Conservation (phyloP, 306 rosid species). For the Vigna angularis region DNA sequence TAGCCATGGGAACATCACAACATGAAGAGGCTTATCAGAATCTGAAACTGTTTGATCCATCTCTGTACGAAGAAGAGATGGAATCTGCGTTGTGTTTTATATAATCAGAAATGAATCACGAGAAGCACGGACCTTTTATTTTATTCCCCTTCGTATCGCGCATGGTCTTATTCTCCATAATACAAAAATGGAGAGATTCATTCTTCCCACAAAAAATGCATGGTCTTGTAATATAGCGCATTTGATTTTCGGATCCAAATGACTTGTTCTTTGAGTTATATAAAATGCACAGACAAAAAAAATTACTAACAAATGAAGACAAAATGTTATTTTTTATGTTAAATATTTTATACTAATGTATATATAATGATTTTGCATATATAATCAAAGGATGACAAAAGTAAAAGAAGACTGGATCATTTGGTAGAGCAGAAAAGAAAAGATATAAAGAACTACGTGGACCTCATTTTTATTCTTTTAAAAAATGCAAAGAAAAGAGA, state of each 20-base stretch:
- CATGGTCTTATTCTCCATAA: too few relatives aligned
- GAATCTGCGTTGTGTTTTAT: not conserved
- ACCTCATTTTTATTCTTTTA: too few relatives aligned
- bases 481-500: too few relatives aligned
- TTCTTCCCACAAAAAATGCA: not conserved
- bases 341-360: too few relatives aligned
- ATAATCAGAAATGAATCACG: conserved; percentile 3
- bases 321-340: not conserved
- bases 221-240: not conserved
- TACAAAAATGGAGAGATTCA: not conserved
- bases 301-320: not conserved
- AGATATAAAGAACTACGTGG: too few relatives aligned
- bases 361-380: not conserved
- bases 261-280: not conserved
- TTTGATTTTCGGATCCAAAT: conserved; percentile 18
- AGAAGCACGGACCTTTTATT: not conserved
- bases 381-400: too few relatives aligned
- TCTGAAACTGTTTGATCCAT: conserved; percentile 26
- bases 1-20: conserved; percentile 72
- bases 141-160: not conserved
- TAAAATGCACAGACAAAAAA: not conserved
- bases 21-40: conserved; percentile 49
- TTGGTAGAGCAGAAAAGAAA: too few relatives aligned
- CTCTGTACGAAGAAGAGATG: not conserved
- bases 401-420: too few relatives aligned